These are phyloP conservation scores for Backusella morwellensis DNA, from an alignment of 192 early-diverging fungal genomes.

Conservation along the genomic window DNA sequence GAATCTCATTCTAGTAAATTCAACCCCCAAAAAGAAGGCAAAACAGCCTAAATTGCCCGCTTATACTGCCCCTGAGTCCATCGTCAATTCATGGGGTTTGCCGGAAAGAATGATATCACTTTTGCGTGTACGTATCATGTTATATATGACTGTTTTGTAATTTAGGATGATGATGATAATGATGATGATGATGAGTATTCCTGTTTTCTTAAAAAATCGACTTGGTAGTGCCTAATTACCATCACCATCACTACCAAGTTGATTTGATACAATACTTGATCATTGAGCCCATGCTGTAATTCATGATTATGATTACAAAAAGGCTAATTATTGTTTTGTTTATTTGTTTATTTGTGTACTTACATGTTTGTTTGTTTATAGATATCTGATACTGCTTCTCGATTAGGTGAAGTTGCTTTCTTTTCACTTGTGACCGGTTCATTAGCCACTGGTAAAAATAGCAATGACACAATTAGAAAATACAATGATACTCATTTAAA, in stretches of 20 bases:
- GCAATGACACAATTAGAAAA: background rate
- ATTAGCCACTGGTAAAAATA: constrained; percentile 7
- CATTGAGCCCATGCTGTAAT: background rate
- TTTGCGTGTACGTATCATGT: constrained; percentile 5
- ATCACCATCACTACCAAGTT: background rate
- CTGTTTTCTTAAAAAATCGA: no score
- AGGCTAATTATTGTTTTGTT: background rate
- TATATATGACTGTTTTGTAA: background rate
- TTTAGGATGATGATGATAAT: background rate
- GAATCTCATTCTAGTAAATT: background rate
- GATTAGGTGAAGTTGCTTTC: constrained; percentile 16
- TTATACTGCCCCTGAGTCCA: background rate
- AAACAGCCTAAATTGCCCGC: background rate
- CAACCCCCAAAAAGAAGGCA: background rate
- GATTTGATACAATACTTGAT: background rate
- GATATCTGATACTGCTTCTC: constrained; percentile 6
- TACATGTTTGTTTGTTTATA: background rate
- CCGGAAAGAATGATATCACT: constrained; percentile 9
- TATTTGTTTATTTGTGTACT: background rate
- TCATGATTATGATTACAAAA: background rate
- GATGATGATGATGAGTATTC: no score
- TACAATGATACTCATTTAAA: background rate
- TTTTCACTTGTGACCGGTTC: constrained; percentile 15
- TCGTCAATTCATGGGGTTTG: constrained; percentile 13
- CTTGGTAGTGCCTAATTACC: background rate